Base-by-base conservation (phyloP, 768 basidiomycete species). In the Pholiota conissans region DNA sequence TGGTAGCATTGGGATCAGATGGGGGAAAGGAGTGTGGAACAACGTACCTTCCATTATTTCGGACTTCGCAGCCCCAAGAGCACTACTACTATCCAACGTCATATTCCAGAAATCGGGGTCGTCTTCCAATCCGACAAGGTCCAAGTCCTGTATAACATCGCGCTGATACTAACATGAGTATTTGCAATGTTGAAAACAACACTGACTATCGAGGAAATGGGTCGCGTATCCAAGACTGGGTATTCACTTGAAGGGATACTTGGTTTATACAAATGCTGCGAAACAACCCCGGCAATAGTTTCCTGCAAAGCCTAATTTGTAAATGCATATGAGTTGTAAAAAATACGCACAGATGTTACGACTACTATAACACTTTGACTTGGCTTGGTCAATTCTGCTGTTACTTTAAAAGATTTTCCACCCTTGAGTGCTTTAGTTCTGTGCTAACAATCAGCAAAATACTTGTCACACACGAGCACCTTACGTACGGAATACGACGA, bases 371-470 rank as follows among this genome's bases (percentile, higher is more conserved):
- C 72, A 42, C 74, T 73, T 73, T 95, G 92, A 63, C 91, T 93
- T 2, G 91, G 90, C 63, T 86, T 91, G 10, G 76, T 83, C 22
- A 97, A 74, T 46, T 79, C 73, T 1, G 80, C 85, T 0, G 70
- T 77, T 20, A 95, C 69, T 14, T 74, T 75, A 54, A 93, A 91
- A 0, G 76, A 77, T 65, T 85, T 89, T 2, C 72, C 67, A 16
- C 82, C 80, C 57, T 72, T 79, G 52, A 95, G 77, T 4, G 78
- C 79, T 62, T 86, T 89, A 2, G 90, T 93, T 10, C 92, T 95
- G 64, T 30, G n/a, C 29, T 40, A n/a, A 11, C n/a, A 22, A 13
- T 45, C 7, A 45, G 42, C 10, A 9, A 22, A 22, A 45, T 20
- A 1, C n/a, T 24, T 7, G 3, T 13, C 7, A 22, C 5, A 1